A percentile compares a stretch with the other conserved stretches of the same genome.
Conservation (phyloP, 2,329 filamentous ascomycete genomes). For the Fusarium sp. region DNA sequence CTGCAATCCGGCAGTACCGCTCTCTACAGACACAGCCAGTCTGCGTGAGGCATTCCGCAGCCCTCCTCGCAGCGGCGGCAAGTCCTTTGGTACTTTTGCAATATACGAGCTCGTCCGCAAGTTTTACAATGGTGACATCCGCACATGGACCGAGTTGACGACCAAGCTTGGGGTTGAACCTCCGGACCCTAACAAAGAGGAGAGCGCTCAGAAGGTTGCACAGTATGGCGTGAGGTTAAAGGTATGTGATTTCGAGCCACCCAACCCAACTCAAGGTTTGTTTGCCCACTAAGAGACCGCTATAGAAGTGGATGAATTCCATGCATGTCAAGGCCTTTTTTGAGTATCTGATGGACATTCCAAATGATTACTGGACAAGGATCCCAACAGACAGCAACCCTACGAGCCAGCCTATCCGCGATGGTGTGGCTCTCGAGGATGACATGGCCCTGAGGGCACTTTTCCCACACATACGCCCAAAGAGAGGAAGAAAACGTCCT, state of each 20-base stretch:
- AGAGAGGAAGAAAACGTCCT: slow-evolving; percentile 72
- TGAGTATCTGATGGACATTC: slow-evolving; percentile 84
- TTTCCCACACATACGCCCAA: slow-evolving; percentile 79
- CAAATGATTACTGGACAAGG: slow-evolving; percentile 83
- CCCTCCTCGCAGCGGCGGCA: slow-evolving; percentile 88
- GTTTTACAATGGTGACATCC: slow-evolving; percentile 85
- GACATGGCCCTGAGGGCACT: slow-evolving; percentile 89
- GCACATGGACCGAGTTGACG: slow-evolving; percentile 92
- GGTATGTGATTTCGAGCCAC: slow-evolving; percentile 60
- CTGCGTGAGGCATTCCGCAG: slow-evolving; percentile 81
- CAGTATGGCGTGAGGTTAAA: slow-evolving; percentile 95
- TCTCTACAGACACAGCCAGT: slow-evolving; percentile 76
- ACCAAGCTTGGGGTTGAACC: slow-evolving; percentile 90
- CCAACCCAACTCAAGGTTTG: slow-evolving; percentile 1
- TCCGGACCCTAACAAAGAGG: slow-evolving; percentile 83
- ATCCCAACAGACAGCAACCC: slow-evolving; percentile 76
- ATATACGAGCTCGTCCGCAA: slow-evolving; percentile 84
- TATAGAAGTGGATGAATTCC: slow-evolving; percentile 92
- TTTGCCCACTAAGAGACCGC: slow-evolving; percentile 20
- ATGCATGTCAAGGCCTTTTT: slow-evolving; percentile 97
- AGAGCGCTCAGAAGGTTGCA: slow-evolving; percentile 93
- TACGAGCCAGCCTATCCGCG: slow-evolving; percentile 74
- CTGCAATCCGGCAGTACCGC: slow-evolving; percentile 83
- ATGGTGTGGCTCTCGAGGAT: slow-evolving; percentile 87
- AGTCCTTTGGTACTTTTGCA: slow-evolving; percentile 82